A percentile compares a stretch with the other conserved stretches of the same genome.
phyloP scores from a whole-genome alignment of 495 filamentous ascomycete species.

The Elasticomyces elasticus region DNA sequence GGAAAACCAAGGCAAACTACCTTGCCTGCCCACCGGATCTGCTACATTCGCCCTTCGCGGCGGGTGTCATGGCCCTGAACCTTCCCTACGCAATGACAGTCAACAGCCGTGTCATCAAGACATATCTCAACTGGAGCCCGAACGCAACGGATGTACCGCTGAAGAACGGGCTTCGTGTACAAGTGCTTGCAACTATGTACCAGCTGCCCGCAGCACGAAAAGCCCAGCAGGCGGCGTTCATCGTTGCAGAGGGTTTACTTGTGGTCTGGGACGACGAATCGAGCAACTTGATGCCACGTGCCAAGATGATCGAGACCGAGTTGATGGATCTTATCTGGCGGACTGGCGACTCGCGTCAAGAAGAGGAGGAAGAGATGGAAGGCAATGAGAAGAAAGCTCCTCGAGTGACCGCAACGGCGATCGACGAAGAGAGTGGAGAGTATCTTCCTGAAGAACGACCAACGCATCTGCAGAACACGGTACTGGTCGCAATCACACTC shows the following conservation, averaged over 20 bases:
- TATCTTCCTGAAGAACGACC: constrained; percentile 52
- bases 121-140: constrained; percentile 59
- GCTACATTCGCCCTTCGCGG: constrained; percentile 45
- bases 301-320: constrained; percentile 59
- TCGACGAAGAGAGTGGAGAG: constrained; percentile 64
- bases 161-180: constrained; percentile 61
- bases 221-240: constrained; percentile 70
- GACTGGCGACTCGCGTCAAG: constrained; percentile 46
- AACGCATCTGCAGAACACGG: constrained; percentile 56
- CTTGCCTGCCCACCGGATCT: constrained; percentile 58
- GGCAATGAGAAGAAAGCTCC: constrained; percentile 36
- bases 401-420: constrained; percentile 34
- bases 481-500: constrained; percentile 54
- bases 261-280: constrained; percentile 74
- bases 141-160: constrained; percentile 64
- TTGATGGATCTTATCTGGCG: constrained; percentile 49
- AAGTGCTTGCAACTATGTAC: constrained; percentile 59
- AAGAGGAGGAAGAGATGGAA: constrained; percentile 31
- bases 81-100: constrained; percentile 57
- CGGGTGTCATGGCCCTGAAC: constrained; percentile 49
- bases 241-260: constrained; percentile 55
- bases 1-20: constrained; percentile 56
- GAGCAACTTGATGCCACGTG: constrained; percentile 53
- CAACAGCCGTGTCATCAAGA: constrained; percentile 65
- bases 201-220: constrained; percentile 55